A percentile compares a stretch with the other conserved stretches of the same genome.
These are phyloP conservation scores for Omphalotus guepiniiformis DNA, from an alignment of 768 basidiomycete genomes.

Conservation along the genomic window DNA sequence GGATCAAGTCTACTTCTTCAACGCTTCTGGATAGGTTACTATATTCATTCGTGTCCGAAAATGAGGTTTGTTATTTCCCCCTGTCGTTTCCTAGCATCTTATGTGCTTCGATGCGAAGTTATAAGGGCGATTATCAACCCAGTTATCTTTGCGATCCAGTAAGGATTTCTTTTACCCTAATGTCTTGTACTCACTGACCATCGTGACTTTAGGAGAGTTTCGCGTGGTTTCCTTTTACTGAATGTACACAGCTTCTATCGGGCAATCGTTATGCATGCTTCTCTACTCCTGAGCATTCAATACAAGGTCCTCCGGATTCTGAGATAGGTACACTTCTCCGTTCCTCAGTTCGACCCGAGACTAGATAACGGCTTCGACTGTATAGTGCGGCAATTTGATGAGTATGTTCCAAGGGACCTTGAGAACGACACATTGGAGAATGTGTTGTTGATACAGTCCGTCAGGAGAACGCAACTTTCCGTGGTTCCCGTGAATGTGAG, in stretches of 20 bases:
- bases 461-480: neutral
- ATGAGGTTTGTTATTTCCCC: conserved; percentile 47
- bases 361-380: neutral
- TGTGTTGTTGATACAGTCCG: neutral
- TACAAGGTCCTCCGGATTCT: conserved; percentile 26
- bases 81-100: neutral
- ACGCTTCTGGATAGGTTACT: conserved; percentile 59
- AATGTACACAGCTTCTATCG: conserved; percentile 59
- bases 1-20: neutral
- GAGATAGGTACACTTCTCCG: conserved; percentile 15
- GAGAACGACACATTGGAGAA: neutral
- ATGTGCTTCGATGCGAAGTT: conserved; percentile 23
- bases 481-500: conserved; percentile 9
- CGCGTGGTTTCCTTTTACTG: conserved; percentile 66
- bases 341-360: conserved; percentile 4
- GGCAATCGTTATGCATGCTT: conserved; percentile 66
- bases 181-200: neutral
- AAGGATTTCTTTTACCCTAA: conserved; percentile 14
- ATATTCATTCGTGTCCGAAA: conserved; percentile 88
- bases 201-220: conserved; percentile 58
- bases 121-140: conserved; percentile 91
- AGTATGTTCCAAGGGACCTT: neutral
- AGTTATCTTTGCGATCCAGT: conserved; percentile 89
- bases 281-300: conserved; percentile 56
- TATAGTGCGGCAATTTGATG: conserved; percentile 3